Percentiles rank a stretch among this genome's conserved stretches.
These are phyloP conservation scores for Arabidopsis hybrid DNA, from an alignment of 441 rosid species.

Conservation along the genomic window DNA sequence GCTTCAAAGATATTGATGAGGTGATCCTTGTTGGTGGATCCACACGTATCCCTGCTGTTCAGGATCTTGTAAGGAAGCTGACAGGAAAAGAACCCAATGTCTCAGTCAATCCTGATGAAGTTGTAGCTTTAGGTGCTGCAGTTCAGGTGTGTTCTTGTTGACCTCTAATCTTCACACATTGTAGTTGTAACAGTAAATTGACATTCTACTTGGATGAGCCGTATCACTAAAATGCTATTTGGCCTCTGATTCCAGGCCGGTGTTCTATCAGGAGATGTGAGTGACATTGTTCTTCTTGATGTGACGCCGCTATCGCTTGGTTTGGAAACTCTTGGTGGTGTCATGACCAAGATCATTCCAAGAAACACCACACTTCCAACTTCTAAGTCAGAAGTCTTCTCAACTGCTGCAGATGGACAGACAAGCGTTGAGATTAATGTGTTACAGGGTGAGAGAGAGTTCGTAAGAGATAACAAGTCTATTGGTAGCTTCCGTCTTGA, in stretches of 20 bases:
- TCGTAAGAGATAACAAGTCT: slow-evolving; percentile 92
- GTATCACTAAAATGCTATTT: not conserved
- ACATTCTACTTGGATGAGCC: not conserved
- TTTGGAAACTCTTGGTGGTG: slow-evolving; percentile 91
- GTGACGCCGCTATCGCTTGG: slow-evolving; percentile 88
- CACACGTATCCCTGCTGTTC: slow-evolving; percentile 89
- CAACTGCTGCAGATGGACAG: slow-evolving; percentile 96
- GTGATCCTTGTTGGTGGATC: slow-evolving; percentile 97
- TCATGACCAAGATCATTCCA: slow-evolving; percentile 89
- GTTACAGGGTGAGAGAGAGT: slow-evolving; percentile 95
- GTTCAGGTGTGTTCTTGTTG: slow-evolving; percentile 69
- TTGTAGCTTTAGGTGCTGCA: slow-evolving; percentile 94
- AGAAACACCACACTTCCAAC: slow-evolving; percentile 93
- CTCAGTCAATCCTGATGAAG: slow-evolving; percentile 92
- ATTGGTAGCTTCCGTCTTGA: slow-evolving; percentile 92
- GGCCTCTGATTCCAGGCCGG: slow-evolving; percentile 64
- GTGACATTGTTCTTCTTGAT: slow-evolving; percentile 89
- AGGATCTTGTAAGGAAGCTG: slow-evolving; percentile 81
- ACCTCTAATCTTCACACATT: not conserved
- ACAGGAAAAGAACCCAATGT: slow-evolving; percentile 93
- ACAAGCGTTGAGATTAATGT: slow-evolving; percentile 96
- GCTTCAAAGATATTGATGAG: slow-evolving; percentile 82
- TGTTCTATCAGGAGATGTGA: slow-evolving; percentile 90
- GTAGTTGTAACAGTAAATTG: not conserved
- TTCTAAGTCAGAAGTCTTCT: slow-evolving; percentile 92